Evolutionary conservation across 768 basidiomycete species (phyloP).

Genomic region (Suillus fuscotomentosus): DNA sequence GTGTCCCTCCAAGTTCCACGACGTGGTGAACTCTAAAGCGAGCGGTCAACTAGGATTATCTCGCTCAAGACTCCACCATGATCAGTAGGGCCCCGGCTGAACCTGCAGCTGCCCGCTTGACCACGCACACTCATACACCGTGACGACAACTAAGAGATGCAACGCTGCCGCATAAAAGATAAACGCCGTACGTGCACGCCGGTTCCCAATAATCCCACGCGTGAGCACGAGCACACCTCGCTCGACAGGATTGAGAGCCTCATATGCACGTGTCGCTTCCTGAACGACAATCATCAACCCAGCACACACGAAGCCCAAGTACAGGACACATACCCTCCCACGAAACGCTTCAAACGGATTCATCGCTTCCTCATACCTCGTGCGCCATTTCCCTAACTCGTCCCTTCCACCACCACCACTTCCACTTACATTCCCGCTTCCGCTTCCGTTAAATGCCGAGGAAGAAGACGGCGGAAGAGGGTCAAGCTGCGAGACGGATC

Average conservation of each 20-base stretch:
- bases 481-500: slow-evolving; percentile 62
- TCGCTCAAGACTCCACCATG: background rate
- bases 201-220: slow-evolving; percentile 82
- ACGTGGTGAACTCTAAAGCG: background rate
- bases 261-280: slow-evolving; percentile 95
- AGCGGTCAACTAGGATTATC: background rate
- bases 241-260: slow-evolving; percentile 89
- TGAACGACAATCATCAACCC: slow-evolving; percentile 30
- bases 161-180: slow-evolving; percentile 81
- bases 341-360: slow-evolving; percentile 99
- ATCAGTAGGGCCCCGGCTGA: slow-evolving; percentile 45
- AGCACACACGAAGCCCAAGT: background rate
- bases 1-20: background rate
- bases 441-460: slow-evolving; percentile 30
- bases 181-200: slow-evolving; percentile 86
- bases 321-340: slow-evolving; percentile 67
- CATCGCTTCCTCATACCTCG: slow-evolving; percentile 94
- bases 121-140: slow-evolving; percentile 69
- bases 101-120: slow-evolving; percentile 50
- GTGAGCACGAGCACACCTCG: slow-evolving; percentile 84
- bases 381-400: slow-evolving; percentile 86
- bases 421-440: slow-evolving; percentile 38
- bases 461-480: slow-evolving; percentile 50
- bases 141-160: slow-evolving; percentile 80
- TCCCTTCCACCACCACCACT: slow-evolving; percentile 45